A percentile compares a stretch with the other conserved stretches of the same genome.
Conservation (phyloP, 2,329 filamentous ascomycete species). For the Didymella pinodella region DNA sequence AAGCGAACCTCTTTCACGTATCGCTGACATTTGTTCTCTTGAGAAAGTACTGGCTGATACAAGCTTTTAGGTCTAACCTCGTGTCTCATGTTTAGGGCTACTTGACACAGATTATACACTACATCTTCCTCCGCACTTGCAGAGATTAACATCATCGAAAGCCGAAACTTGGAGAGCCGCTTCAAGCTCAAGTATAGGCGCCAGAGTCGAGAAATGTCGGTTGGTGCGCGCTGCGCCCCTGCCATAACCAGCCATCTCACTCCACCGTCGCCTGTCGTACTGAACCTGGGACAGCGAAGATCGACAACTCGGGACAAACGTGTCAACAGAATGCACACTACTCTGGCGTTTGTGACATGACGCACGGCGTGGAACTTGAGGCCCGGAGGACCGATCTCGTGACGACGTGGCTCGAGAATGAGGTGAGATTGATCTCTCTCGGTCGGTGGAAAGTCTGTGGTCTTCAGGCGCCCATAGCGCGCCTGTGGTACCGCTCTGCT, state of each 20-base stretch:
- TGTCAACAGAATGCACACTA: background rate
- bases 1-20: slow-evolving; percentile 10
- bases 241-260: slow-evolving; percentile 13
- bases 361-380: background rate
- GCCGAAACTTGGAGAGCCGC: background rate
- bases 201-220: slow-evolving; percentile 18
- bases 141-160: background rate
- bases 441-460: background rate
- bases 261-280: slow-evolving; percentile 17
- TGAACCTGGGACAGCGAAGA: slow-evolving; percentile 5
- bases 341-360: slow-evolving; percentile 5
- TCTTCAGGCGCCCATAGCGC: background rate
- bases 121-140: background rate
- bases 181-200: slow-evolving; percentile 21
- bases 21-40: background rate
- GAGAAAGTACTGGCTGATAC: background rate
- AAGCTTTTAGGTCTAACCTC: background rate
- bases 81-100: background rate
- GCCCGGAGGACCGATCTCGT: background rate
- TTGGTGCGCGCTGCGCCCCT: slow-evolving; percentile 9
- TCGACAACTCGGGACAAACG: background rate
- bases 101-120: background rate
- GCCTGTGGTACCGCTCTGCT: background rate
- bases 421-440: background rate
- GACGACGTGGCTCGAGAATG: background rate